These are phyloP conservation scores for Physaria fendleri DNA, from an alignment of 345 rosid genomes.

Conservation along the genomic window DNA sequence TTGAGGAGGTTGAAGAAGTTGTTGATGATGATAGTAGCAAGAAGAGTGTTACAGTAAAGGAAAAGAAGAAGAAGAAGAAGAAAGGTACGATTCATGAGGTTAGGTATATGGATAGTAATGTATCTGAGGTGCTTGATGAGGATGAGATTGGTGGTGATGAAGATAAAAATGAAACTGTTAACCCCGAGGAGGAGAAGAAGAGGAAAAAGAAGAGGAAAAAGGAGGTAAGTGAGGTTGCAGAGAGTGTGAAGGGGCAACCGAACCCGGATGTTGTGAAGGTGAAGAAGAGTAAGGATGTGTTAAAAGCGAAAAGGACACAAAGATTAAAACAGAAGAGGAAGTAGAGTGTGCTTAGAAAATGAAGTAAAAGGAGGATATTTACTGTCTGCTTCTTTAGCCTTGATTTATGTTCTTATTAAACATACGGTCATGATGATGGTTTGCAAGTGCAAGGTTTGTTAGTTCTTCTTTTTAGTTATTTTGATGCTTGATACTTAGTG, in stretches of 20 bases:
- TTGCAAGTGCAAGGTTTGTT: constrained; percentile 56
- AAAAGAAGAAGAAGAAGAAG: constrained; percentile 22
- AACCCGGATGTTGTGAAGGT: neutral
- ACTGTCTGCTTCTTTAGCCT: neutral
- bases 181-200: constrained; percentile 24
- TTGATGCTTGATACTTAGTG: neutral
- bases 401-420: no score
- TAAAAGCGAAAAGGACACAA: constrained; percentile 6
- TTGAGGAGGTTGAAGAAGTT: constrained; percentile 4
- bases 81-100: no score
- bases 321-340: constrained; percentile 25
- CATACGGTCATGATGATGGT: constrained; percentile 62
- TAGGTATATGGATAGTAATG: no score
- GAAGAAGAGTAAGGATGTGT: neutral
- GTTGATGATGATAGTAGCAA: constrained; percentile 16
- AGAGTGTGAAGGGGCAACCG: constrained; percentile 28
- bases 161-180: constrained; percentile 11
- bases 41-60: neutral
- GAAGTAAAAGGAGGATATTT: neutral
- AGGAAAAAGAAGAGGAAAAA: constrained; percentile 33
- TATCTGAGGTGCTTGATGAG: constrained; percentile 17
- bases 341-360: constrained; percentile 17
- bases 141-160: constrained; percentile 32
- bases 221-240: constrained; percentile 9
- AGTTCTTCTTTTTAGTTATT: neutral